These are phyloP conservation scores for Tolypocladium pustulatum DNA, from an alignment of 2,329 filamentous ascomycete genomes.

Conservation along the genomic window DNA sequence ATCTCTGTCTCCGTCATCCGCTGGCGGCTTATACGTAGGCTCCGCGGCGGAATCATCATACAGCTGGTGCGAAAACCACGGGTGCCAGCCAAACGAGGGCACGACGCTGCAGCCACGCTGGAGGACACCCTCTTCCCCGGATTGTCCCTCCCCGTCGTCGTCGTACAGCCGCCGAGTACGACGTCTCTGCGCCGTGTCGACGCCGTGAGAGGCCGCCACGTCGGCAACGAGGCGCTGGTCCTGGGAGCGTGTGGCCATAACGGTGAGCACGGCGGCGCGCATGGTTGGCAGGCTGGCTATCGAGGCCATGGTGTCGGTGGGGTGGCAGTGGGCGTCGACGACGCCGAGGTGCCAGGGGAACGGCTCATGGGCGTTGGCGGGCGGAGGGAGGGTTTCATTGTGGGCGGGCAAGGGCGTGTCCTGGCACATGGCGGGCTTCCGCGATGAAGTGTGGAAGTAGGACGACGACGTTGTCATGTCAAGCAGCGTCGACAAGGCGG, in stretches of 20 bases:
- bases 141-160: not conserved
- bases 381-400: not conserved
- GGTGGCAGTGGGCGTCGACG: conserved; percentile 76
- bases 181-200: conserved; percentile 14
- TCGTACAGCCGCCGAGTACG: not conserved
- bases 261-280: conserved; percentile 54
- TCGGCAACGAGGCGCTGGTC: conserved; percentile 64
- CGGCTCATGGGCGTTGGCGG: conserved; percentile 8
- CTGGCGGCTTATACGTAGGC: conserved; percentile 23
- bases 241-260: conserved; percentile 68
- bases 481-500: not conserved
- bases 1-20: conserved; percentile 10
- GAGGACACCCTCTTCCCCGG: not conserved
- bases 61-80: conserved; percentile 75
- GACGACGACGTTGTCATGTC: not conserved
- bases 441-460: not conserved
- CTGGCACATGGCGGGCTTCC: conserved; percentile 3
- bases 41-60: conserved; percentile 44
- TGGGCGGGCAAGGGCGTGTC: not conserved
- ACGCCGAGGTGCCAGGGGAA: conserved; percentile 64
- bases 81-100: conserved; percentile 79
- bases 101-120: conserved; percentile 24
- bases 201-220: conserved; percentile 46
- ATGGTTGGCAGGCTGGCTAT: conserved; percentile 50
- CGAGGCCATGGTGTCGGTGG: conserved; percentile 64